Percentiles rank a stretch among this genome's conserved stretches.
phyloP scores from a whole-genome alignment of 331 rosid genomes.

The Acacia concinna region DNA sequence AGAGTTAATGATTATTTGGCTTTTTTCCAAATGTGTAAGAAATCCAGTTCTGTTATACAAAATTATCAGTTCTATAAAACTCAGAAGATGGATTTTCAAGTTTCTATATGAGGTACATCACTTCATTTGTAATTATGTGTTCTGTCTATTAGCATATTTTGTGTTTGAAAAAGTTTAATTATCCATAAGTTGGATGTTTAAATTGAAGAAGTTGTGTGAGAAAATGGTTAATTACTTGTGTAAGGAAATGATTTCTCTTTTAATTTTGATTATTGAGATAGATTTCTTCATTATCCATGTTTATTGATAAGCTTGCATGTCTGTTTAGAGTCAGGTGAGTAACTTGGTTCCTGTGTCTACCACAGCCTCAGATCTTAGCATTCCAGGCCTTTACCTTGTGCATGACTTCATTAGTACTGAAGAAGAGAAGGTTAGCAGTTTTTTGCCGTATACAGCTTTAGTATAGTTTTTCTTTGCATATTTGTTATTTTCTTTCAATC shows the following conservation, averaged over 20 bases:
- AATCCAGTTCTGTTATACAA: not conserved
- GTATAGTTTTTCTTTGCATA: slow-evolving; percentile 5
- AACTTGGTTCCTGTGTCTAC: slow-evolving; percentile 64
- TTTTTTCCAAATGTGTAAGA: not conserved
- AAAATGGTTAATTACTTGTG: not conserved
- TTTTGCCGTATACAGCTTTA: slow-evolving; percentile 25
- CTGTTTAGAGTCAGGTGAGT: slow-evolving; percentile 45
- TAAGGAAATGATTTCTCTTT: not conserved
- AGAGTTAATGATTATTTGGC: not conserved
- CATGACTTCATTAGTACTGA: slow-evolving; percentile 64
- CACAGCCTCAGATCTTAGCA: slow-evolving; percentile 64
- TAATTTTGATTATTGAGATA: not conserved
- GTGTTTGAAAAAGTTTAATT: not conserved
- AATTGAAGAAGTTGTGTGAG: not conserved
- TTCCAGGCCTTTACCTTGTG: slow-evolving; percentile 78
- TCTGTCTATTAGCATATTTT: not conserved
- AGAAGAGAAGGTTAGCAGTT: slow-evolving; percentile 74
- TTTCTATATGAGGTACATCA: not conserved
- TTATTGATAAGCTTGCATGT: slow-evolving; percentile 27
- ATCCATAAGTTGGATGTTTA: not conserved
- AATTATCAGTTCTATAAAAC: not conserved
- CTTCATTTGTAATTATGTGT: not conserved
- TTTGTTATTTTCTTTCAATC: slow-evolving; percentile 17
- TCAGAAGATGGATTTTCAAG: not conserved
- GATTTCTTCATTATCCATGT: not conserved